Evolutionary conservation across 805 yeast species (phyloP).

Genomic region (Metschnikowia koreensis): DNA sequence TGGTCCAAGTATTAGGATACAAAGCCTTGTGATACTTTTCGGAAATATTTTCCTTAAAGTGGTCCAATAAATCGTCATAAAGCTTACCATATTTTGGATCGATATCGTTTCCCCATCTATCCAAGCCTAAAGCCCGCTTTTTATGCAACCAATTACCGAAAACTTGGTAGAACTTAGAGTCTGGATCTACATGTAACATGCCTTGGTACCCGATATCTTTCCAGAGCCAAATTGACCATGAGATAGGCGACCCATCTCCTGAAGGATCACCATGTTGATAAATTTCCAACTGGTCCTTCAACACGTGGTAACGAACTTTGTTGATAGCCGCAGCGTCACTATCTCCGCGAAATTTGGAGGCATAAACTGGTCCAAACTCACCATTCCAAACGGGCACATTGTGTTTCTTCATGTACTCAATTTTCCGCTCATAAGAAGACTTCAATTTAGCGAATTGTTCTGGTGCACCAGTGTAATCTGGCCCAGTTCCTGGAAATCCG

Average conservation of each 20-base stretch:
- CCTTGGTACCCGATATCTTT: slow-evolving; percentile 56
- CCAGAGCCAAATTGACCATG: slow-evolving; percentile 55
- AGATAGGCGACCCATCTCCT: slow-evolving; percentile 44
- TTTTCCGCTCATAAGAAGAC: slow-evolving; percentile 42
- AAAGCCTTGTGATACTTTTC: slow-evolving; percentile 37
- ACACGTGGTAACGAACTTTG: slow-evolving; percentile 38
- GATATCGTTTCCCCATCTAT: slow-evolving; percentile 50
- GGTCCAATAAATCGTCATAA: slow-evolving; percentile 36
- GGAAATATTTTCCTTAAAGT: slow-evolving; percentile 40
- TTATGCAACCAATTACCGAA: slow-evolving; percentile 43
- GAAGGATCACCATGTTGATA: slow-evolving; percentile 48
- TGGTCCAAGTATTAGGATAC: slow-evolving; percentile 43
- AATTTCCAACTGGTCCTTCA: slow-evolving; percentile 45
- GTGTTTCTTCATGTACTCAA: slow-evolving; percentile 39
- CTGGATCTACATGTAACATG: slow-evolving; percentile 44
- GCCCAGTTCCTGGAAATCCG: slow-evolving; percentile 45
- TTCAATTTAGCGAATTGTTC: slow-evolving; percentile 36
- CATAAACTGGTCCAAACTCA: slow-evolving; percentile 52
- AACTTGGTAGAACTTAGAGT: slow-evolving; percentile 41
- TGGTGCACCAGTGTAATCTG: slow-evolving; percentile 33
- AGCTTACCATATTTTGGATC: slow-evolving; percentile 37
- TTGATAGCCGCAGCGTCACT: slow-evolving; percentile 36
- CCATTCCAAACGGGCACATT: slow-evolving; percentile 55
- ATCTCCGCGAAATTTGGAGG: slow-evolving; percentile 44
- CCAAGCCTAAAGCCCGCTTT: slow-evolving; percentile 46